These are phyloP conservation scores for Macrocybe gigantea DNA, from an alignment of 768 basidiomycete species.

Conservation along the genomic window DNA sequence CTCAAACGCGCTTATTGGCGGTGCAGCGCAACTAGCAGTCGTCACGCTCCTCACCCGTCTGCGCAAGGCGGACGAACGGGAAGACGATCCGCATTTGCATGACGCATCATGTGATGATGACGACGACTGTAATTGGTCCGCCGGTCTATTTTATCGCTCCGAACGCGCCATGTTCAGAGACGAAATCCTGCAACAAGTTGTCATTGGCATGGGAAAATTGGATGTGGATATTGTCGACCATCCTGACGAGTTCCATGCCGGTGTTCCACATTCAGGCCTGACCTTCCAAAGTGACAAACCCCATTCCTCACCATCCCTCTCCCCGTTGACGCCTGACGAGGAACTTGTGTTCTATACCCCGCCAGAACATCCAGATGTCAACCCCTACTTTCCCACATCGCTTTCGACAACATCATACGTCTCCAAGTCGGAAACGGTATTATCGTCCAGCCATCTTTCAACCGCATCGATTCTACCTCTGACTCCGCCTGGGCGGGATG, in stretches of 20 bases:
- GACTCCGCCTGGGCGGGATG: neutral
- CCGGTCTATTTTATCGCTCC: slow-evolving; percentile 44
- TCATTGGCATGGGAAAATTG: slow-evolving; percentile 84
- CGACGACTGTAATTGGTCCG: slow-evolving; percentile 21
- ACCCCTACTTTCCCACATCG: slow-evolving; percentile 49
- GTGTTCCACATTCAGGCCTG: neutral
- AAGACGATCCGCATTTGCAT: slow-evolving; percentile 15
- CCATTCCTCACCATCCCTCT: no score
- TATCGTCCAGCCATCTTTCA: neutral
- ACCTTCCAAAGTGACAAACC: neutral
- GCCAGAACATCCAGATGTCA: slow-evolving; percentile 9
- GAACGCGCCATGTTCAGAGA: slow-evolving; percentile 68
- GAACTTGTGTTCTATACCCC: no score
- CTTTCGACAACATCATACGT: slow-evolving; percentile 15
- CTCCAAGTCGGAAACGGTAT: neutral
- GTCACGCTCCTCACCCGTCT: slow-evolving; percentile 75
- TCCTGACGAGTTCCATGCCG: slow-evolving; percentile 3
- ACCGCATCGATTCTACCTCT: neutral
- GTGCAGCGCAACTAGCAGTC: slow-evolving; percentile 66
- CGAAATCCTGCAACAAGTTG: slow-evolving; percentile 80
- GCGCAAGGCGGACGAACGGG: slow-evolving; percentile 48
- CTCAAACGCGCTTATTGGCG: slow-evolving; percentile 67
- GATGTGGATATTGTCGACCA: slow-evolving; percentile 30
- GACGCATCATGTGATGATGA: slow-evolving; percentile 25
- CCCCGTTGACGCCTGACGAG: no score